Evolutionary conservation across 495 filamentous ascomycete species (phyloP).

Genomic region (Chaetomium cochliodes): DNA sequence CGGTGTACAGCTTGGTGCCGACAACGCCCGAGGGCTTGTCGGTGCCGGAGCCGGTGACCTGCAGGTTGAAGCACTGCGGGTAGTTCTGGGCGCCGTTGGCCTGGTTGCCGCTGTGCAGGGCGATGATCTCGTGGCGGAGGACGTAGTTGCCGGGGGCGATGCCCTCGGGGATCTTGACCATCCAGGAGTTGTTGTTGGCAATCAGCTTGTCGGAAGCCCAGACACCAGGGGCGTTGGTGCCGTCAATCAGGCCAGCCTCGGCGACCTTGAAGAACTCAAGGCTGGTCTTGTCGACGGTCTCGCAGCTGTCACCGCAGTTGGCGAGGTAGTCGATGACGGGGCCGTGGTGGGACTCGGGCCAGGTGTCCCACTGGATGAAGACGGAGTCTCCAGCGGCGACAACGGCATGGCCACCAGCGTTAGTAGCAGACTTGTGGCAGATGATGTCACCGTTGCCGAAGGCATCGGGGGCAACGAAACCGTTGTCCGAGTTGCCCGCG

Average conservation of each 20-base stretch:
- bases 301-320: constrained; percentile 46
- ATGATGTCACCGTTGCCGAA: constrained; percentile 48
- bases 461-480: constrained; percentile 54
- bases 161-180: constrained; percentile 63
- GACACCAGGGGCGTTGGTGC: constrained; percentile 47
- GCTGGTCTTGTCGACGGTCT: constrained; percentile 60
- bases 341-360: constrained; percentile 53
- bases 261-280: constrained; percentile 67
- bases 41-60: constrained; percentile 65
- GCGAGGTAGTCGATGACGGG: constrained; percentile 55
- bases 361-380: constrained; percentile 50
- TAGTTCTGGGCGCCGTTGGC: constrained; percentile 73
- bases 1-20: constrained; percentile 61
- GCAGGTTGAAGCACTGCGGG: constrained; percentile 74
- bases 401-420: constrained; percentile 41
- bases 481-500: constrained; percentile 55
- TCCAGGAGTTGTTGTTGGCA: constrained; percentile 65
- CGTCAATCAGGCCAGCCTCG: constrained; percentile 51
- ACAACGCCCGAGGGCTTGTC: constrained; percentile 56
- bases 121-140: constrained; percentile 78
- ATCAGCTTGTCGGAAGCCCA: constrained; percentile 55
- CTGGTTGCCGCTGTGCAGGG: constrained; percentile 65
- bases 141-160: constrained; percentile 72
- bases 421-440: constrained; percentile 49
- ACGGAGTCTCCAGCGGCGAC: constrained; percentile 48